A percentile compares a stretch with the other conserved stretches of the same genome.
These are phyloP conservation scores for Tetrastigma voinierianum DNA, from an alignment of 164 flowering plant species.

Conservation along the genomic window DNA sequence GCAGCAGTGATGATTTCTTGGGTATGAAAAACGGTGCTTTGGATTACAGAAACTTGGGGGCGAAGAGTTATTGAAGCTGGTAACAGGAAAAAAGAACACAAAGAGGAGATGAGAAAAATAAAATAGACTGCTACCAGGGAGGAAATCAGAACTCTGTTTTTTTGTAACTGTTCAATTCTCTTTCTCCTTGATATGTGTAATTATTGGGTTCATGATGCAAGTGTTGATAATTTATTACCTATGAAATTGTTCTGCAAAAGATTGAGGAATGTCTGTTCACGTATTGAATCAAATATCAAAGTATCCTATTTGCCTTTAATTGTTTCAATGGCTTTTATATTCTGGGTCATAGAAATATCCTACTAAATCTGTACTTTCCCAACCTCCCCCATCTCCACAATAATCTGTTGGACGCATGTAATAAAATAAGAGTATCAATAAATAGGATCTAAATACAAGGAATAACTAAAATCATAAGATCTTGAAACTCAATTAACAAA, in stretches of 20 bases:
- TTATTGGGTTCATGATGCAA: not conserved
- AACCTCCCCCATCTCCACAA: too few relatives aligned
- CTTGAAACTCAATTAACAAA: too few relatives aligned
- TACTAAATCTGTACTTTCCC: too few relatives aligned
- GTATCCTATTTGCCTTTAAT: not conserved
- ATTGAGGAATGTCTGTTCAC: not conserved
- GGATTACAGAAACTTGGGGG: conserved; percentile 1
- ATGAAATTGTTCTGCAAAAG: not conserved
- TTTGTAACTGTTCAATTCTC: not conserved
- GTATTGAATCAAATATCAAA: not conserved
- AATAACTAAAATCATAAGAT: too few relatives aligned
- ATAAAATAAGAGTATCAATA: too few relatives aligned
- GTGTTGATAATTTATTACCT: not conserved
- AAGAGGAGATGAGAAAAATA: not conserved
- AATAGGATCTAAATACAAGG: too few relatives aligned
- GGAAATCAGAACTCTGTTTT: too few relatives aligned
- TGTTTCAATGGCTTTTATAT: not conserved
- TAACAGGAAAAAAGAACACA: conserved; percentile 1
- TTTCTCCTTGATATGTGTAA: not conserved
- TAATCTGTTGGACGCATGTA: too few relatives aligned
- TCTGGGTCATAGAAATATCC: too few relatives aligned
- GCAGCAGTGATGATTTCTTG: not conserved
- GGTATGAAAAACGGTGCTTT: conserved; percentile 1
- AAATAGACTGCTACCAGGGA: not conserved
- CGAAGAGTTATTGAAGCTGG: not conserved